phyloP scores from a whole-genome alignment of 2,329 filamentous ascomycete genomes.

The Penicillium hesseltinei region DNA sequence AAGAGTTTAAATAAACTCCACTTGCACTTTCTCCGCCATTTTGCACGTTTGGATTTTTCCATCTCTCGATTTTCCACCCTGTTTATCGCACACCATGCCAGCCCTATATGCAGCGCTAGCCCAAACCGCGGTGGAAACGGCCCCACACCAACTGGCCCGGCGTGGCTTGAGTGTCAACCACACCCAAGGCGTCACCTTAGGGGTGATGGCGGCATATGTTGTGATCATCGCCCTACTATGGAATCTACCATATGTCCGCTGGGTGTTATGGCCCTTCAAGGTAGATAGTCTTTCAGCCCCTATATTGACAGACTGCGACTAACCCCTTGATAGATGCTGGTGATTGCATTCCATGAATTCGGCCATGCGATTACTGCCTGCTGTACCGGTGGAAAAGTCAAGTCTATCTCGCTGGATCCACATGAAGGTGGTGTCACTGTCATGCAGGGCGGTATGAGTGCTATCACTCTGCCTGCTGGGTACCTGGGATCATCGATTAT shows the following conservation, averaged over 20 bases:
- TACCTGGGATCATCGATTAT: conserved; percentile 76
- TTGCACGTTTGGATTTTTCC: background rate
- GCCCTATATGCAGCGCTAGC: conserved; percentile 26
- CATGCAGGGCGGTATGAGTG: conserved; percentile 69
- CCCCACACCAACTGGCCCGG: conserved; percentile 40
- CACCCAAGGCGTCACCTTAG: conserved; percentile 69
- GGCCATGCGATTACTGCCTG: conserved; percentile 71
- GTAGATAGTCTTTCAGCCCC: conserved; percentile 41
- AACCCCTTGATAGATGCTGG: conserved; percentile 61
- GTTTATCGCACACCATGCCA: conserved; percentile 26
- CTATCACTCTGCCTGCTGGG: conserved; percentile 71
- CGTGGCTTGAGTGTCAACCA: conserved; percentile 62
- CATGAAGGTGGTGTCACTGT: conserved; percentile 76
- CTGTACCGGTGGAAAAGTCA: conserved; percentile 69
- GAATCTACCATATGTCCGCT: conserved; percentile 75
- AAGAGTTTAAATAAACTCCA: background rate
- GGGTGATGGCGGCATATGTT: conserved; percentile 68
- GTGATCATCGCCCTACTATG: conserved; percentile 73
- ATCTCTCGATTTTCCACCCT: background rate
- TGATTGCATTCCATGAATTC: conserved; percentile 79
- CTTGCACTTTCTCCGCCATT: background rate
- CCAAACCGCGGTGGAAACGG: conserved; percentile 22
- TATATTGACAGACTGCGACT: background rate
- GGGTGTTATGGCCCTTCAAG: conserved; percentile 78
- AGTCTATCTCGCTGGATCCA: conserved; percentile 71